phyloP scores from a whole-genome alignment of 257 asterid species.

The Verbascum thapsus region DNA sequence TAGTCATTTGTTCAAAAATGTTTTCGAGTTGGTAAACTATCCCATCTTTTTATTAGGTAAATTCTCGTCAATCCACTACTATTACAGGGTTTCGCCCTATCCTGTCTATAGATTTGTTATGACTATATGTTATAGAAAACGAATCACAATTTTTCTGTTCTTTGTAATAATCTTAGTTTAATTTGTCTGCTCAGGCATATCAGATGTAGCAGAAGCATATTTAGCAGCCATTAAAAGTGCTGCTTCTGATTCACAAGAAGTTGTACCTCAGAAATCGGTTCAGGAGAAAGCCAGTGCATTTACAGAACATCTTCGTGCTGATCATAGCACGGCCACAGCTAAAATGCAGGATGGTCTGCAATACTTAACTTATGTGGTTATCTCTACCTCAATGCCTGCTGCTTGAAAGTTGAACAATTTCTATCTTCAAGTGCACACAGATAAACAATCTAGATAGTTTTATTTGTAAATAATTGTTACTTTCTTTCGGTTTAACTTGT shows the following conservation, averaged over 20 bases:
- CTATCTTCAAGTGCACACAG: slow-evolving; percentile 5
- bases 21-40: too few relatives aligned
- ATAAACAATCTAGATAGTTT: slow-evolving; percentile 10
- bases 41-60: too few relatives aligned
- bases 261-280: slow-evolving; percentile 50
- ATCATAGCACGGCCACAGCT: slow-evolving; percentile 65
- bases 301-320: slow-evolving; percentile 62
- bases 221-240: slow-evolving; percentile 60
- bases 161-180: slow-evolving; percentile 5
- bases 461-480: slow-evolving; percentile 49
- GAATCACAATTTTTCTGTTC: not conserved
- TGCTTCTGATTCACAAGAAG: slow-evolving; percentile 50
- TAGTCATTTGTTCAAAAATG: too few relatives aligned
- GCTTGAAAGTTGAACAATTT: slow-evolving; percentile 36
- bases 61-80: not conserved
- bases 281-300: slow-evolving; percentile 63
- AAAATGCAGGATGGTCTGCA: slow-evolving; percentile 89
- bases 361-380: slow-evolving; percentile 61
- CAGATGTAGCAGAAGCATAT: slow-evolving; percentile 86
- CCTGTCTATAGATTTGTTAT: not conserved
- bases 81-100: not conserved
- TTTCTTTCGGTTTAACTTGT: slow-evolving; percentile 21
- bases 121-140: not conserved
- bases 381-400: slow-evolving; percentile 76
- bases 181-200: slow-evolving; percentile 59